Evolutionary conservation across 306 rosid species (phyloP).

Genomic region (Alnus rubra): DNA sequence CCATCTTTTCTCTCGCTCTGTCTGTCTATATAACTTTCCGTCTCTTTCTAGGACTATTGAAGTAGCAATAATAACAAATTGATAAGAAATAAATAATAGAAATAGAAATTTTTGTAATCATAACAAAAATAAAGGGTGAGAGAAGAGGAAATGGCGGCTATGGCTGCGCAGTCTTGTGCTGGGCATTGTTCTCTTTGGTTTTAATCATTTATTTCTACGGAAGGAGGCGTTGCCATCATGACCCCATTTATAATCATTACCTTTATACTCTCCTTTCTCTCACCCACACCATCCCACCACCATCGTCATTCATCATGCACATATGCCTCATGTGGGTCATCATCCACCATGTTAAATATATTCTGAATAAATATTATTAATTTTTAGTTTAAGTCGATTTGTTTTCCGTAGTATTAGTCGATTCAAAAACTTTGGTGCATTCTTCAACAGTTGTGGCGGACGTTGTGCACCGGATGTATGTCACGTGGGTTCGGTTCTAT

Average conservation of each 20-base stretch:
- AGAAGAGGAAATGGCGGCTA: constrained; percentile 65
- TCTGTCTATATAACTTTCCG: constrained; percentile 4
- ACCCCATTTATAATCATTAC: constrained; percentile 55
- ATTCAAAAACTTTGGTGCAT: too few species aligned
- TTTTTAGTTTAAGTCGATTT: too few species aligned
- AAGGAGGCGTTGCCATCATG: constrained; percentile 46
- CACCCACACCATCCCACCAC: not conserved
- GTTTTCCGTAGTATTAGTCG: too few species aligned
- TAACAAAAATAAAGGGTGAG: not conserved
- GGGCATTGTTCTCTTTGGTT: not conserved
- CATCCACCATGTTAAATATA: too few species aligned
- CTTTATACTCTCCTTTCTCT: constrained; percentile 7
- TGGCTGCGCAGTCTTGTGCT: constrained; percentile 65
- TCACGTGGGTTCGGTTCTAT: not conserved
- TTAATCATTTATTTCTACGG: constrained; percentile 31
- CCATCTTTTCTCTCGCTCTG: constrained; percentile 23
- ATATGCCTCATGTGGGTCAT: not conserved
- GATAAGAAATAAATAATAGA: not conserved
- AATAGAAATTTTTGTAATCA: not conserved
- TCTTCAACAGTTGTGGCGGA: too few species aligned
- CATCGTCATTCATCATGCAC: constrained; percentile 4
- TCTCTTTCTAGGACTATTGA: not conserved
- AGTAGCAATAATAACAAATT: constrained; percentile 6
- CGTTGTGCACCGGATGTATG: not conserved
- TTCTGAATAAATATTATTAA: too few species aligned